phyloP scores from a whole-genome alignment of 768 basidiomycete species.

The Tricholoma furcatifolium region DNA sequence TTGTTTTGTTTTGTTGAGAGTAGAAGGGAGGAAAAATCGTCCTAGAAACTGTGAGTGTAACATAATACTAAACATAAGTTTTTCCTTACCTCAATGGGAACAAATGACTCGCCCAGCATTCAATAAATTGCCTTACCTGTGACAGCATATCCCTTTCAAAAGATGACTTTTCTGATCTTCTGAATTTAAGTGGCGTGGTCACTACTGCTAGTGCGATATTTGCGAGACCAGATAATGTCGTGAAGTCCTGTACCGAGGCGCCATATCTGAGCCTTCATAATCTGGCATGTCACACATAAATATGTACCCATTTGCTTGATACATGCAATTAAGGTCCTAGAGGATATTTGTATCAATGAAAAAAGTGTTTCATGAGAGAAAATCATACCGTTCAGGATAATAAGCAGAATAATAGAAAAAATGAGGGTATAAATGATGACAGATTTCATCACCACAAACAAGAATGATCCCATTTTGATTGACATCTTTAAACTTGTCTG shows the following conservation, averaged over 20 bases:
- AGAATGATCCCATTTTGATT: background rate
- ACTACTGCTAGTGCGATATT: background rate
- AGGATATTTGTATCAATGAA: background rate
- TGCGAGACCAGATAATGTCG: background rate
- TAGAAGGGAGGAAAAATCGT: background rate
- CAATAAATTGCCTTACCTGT: background rate
- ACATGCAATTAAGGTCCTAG: background rate
- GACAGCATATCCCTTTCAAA: background rate
- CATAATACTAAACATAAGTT: too few relatives aligned
- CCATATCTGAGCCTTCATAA: background rate
- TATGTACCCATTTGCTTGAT: background rate
- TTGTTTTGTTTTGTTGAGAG: constrained; percentile 9
- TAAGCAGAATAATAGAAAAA: background rate
- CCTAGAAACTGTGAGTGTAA: background rate
- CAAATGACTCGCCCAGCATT: background rate
- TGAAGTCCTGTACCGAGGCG: background rate
- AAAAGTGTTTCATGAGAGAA: background rate
- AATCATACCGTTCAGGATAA: background rate
- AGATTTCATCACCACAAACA: background rate
- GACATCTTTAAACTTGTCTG: background rate
- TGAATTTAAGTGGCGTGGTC: background rate
- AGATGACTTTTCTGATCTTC: background rate
- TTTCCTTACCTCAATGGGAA: background rate
- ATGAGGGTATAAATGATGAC: background rate
- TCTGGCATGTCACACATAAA: background rate